Percentiles rank a stretch among this genome's conserved stretches.
These are phyloP conservation scores for Viola odorata DNA, from an alignment of 345 rosid genomes.

Conservation along the genomic window DNA sequence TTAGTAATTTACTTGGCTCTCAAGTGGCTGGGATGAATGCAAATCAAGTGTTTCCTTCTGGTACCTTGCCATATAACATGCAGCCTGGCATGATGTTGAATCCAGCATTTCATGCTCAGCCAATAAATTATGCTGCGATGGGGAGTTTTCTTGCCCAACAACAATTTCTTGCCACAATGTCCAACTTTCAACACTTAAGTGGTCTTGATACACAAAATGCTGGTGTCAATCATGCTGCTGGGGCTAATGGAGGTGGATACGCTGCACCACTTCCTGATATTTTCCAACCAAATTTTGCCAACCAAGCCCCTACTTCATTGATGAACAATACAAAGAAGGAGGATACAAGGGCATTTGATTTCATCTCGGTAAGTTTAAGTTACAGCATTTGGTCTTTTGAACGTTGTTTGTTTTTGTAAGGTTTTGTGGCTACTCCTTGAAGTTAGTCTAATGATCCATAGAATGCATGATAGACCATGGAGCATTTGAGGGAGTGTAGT, in stretches of 20 bases:
- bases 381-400: too few relatives aligned
- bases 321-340: conserved; percentile 65
- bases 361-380: conserved; percentile 72
- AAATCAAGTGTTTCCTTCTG: conserved; percentile 45
- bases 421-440: too few relatives aligned
- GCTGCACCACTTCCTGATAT: conserved; percentile 70
- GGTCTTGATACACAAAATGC: conserved; percentile 50
- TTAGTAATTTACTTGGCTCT: conserved; percentile 44
- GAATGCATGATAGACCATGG: too few relatives aligned
- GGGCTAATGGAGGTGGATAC: conserved; percentile 35
- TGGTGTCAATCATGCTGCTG: conserved; percentile 30
- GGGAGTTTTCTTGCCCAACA: conserved; percentile 68
- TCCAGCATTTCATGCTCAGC: conserved; percentile 60
- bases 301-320: conserved; percentile 52
- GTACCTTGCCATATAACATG: conserved; percentile 47
- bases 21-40: conserved; percentile 39
- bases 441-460: too few relatives aligned
- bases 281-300: conserved; percentile 60
- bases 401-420: too few relatives aligned
- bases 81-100: conserved; percentile 65
- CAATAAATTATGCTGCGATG: conserved; percentile 60
- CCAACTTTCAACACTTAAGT: conserved; percentile 68
- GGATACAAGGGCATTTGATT: conserved; percentile 90
- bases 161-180: conserved; percentile 67
- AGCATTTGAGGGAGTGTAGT: too few relatives aligned